phyloP scores from a whole-genome alignment of 495 filamentous ascomycete species.

The Talaromyces ruber region DNA sequence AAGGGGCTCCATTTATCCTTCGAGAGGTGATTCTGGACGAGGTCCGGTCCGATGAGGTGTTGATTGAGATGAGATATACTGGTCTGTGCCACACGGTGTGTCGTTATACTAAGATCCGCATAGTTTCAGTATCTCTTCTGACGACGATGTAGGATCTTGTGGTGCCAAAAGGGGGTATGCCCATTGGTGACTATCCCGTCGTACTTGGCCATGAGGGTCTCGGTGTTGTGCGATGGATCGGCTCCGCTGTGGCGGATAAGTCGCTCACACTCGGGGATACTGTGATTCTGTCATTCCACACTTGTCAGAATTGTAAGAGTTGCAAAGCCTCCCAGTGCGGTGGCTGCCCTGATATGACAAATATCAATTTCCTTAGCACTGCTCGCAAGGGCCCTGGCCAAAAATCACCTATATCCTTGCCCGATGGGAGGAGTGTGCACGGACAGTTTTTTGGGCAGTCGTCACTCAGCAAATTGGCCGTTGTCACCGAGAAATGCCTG shows the following conservation, averaged over 20 bases:
- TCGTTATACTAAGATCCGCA: background rate
- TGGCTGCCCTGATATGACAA: slow-evolving; percentile 23
- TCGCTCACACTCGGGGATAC: slow-evolving; percentile 34
- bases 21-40: slow-evolving; percentile 22
- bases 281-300: slow-evolving; percentile 35
- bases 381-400: slow-evolving; percentile 18
- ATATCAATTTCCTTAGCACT: slow-evolving; percentile 28
- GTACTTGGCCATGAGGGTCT: slow-evolving; percentile 48
- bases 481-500: slow-evolving; percentile 20
- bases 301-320: slow-evolving; percentile 25
- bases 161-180: slow-evolving; percentile 22
- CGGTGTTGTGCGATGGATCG: slow-evolving; percentile 36
- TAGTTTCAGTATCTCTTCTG: background rate
- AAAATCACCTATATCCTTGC: background rate
- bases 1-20: slow-evolving; percentile 17
- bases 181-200: slow-evolving; percentile 24
- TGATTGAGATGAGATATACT: slow-evolving; percentile 27
- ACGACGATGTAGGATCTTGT: slow-evolving; percentile 21
- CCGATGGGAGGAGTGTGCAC: slow-evolving; percentile 7
- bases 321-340: slow-evolving; percentile 16
- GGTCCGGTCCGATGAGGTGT: slow-evolving; percentile 18
- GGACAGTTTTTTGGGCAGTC: slow-evolving; percentile 38
- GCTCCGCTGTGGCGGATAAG: slow-evolving; percentile 26
- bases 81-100: slow-evolving; percentile 26
- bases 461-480: slow-evolving; percentile 27